Percentiles rank a stretch among this genome's conserved stretches.
phyloP scores from a whole-genome alignment of 371 early-diverging fungal species.

The Mycotypha africana region DNA sequence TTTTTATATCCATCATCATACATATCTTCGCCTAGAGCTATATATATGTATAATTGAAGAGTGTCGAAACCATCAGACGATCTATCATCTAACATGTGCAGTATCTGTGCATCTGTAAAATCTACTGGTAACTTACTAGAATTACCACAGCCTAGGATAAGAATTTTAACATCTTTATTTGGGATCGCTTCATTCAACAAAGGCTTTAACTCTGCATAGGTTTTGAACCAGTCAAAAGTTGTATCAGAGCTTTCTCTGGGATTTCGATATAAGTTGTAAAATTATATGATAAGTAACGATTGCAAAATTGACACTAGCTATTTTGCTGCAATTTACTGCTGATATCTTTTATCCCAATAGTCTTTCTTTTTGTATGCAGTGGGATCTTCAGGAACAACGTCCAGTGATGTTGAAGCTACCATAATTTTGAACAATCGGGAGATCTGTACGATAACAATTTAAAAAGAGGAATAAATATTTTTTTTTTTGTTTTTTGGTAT shows the following conservation, averaged over 20 bases:
- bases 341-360: conserved; percentile 59
- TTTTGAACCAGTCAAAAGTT: conserved; percentile 87
- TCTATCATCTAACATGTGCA: too few species aligned
- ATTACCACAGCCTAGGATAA: conserved; percentile 81
- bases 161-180: conserved; percentile 51
- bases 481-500: too few species aligned
- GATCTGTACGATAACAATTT: too few species aligned
- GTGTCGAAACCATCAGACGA: not conserved
- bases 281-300: not conserved
- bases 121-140: conserved; percentile 41
- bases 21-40: conserved; percentile 75
- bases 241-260: conserved; percentile 46
- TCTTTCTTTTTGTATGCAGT: conserved; percentile 59
- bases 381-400: conserved; percentile 59
- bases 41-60: too few species aligned
- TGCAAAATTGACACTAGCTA: not conserved
- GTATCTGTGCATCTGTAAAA: too few species aligned
- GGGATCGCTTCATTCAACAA: conserved; percentile 51
- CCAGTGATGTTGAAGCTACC: conserved; percentile 37
- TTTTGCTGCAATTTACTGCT: conserved; percentile 20
- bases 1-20: conserved; percentile 72
- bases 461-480: too few species aligned
- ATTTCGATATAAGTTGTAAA: not conserved
- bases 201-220: conserved; percentile 66
- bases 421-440: too few species aligned